Evolutionary conservation across 768 basidiomycete species (phyloP), one percentile per base, ranked within the genome.

Genomic region (Naganishia antarctica): DNA sequence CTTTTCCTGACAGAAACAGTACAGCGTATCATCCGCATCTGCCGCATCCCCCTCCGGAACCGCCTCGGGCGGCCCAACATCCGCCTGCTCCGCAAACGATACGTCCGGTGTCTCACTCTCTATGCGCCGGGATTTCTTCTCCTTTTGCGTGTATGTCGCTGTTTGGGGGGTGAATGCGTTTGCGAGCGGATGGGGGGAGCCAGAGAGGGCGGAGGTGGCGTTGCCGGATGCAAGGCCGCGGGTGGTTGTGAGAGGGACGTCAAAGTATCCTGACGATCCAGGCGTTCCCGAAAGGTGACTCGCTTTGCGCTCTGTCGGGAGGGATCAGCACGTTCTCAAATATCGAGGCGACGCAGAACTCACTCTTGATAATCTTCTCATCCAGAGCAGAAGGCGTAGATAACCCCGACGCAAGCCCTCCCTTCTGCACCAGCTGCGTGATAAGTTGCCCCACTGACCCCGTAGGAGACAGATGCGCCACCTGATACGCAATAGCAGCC

Each of bases 1-100:
- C 65, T 85, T 82, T 18, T 87, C 81, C 69, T 89, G 82, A 76
- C 92, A 97, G 80, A 86, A 82, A 78, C 92, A 97, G 73, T 97
- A 94, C 15, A 83, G 82, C 70, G 81, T 84, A 59, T 83, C 85
- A 71, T 79, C 81, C 49, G 82, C 83, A 4, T 82, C 88, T 57
- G 81, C 82, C n/a, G 81, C 84, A 7, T 59, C 74, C 28, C 71
- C 76, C 44, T 86, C 88, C 12, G 78, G 82, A 44, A 79, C 82
- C 0, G 76, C 80, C n/a, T 68, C 68, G 43, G 70, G 68, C 25
- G 44, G 65, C 44, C 66, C 59, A 28, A 63, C 50, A 26, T 67
- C 67, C 43, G 49, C 48, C 12, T 63, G 53, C 18, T 26, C 34
- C 26, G 18, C 25, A 7, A 7, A 15, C 34, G 7, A 15, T 37